A percentile compares a stretch with the other conserved stretches of the same genome.
Evolutionary conservation across 169 alveolate genomes (phyloP).

Genomic region (Plasmodium gallinaceum): DNA sequence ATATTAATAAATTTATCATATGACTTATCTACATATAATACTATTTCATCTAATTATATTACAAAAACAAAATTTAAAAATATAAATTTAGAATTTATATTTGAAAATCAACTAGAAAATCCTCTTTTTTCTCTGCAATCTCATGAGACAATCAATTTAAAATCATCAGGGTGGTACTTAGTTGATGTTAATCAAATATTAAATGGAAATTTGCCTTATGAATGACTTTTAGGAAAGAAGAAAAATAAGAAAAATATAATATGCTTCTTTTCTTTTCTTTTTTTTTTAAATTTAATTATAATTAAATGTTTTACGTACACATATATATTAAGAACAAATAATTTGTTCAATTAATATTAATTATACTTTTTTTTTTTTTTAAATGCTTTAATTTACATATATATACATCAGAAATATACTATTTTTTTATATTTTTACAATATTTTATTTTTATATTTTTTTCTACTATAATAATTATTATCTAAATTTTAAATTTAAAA

Average conservation of each 20-base stretch:
- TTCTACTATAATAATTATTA: too few relatives aligned
- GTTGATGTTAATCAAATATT: slow-evolving; percentile 76
- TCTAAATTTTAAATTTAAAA: neutral
- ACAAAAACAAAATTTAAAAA: slow-evolving; percentile 69
- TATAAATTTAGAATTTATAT: slow-evolving; percentile 43
- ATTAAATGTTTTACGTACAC: neutral
- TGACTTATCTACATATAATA: slow-evolving; percentile 35
- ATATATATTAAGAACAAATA: too few relatives aligned
- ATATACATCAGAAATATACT: neutral
- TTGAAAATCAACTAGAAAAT: slow-evolving; percentile 70
- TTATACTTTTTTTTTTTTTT: neutral
- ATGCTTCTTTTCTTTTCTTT: neutral
- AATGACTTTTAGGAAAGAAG: neutral
- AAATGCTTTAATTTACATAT: neutral
- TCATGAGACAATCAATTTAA: slow-evolving; percentile 50
- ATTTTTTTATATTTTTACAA: too few relatives aligned
- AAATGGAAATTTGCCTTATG: slow-evolving; percentile 73
- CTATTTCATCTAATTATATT: slow-evolving; percentile 29
- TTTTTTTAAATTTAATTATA: neutral
- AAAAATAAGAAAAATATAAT: neutral
- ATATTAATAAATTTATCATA: slow-evolving; percentile 43
- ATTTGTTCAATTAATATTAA: neutral
- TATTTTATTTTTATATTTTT: too few relatives aligned
- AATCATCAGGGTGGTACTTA: slow-evolving; percentile 72
- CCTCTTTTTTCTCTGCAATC: slow-evolving; percentile 69